phyloP scores from a whole-genome alignment of 2,329 filamentous ascomycete genomes.

The Fusarium oligoseptatum region DNA sequence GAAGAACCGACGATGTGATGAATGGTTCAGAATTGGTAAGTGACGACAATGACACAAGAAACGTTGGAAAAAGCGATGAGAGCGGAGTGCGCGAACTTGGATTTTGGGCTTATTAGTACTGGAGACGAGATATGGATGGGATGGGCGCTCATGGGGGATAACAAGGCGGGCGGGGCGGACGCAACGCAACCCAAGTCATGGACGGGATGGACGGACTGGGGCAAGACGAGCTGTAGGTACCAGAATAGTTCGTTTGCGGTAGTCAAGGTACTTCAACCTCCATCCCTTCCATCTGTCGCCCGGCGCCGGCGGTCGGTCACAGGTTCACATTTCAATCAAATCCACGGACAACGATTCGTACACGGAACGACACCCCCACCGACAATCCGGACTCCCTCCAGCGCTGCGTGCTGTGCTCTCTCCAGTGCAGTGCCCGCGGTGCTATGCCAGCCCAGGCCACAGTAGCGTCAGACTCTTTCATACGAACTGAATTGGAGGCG shows the following conservation, averaged over 20 bases:
- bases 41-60: constrained; percentile 29
- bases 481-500: constrained; percentile 12
- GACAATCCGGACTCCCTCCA: constrained; percentile 29
- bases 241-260: constrained; percentile 32
- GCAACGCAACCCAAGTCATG: background rate
- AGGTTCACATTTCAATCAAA: constrained; percentile 41
- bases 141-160: background rate
- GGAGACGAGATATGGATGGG: background rate
- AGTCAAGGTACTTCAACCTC: constrained; percentile 17
- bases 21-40: constrained; percentile 25
- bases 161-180: constrained; percentile 13
- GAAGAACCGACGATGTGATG: constrained; percentile 13
- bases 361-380: constrained; percentile 17
- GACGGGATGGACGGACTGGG: constrained; percentile 17
- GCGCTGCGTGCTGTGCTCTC: background rate
- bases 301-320: constrained; percentile 44
- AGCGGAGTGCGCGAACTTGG: constrained; percentile 29
- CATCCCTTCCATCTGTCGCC: constrained; percentile 16
- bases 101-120: constrained; percentile 26
- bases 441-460: background rate
- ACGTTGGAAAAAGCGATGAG: constrained; percentile 22
- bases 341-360: constrained; percentile 25
- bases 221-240: constrained; percentile 1
- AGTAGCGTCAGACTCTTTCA: constrained; percentile 3
- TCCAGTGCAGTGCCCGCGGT: background rate